A percentile compares a stretch with the other conserved stretches of the same genome.
Evolutionary conservation across 495 filamentous ascomycete species (phyloP).

Genomic region (Penicillium dipodomyicola): DNA sequence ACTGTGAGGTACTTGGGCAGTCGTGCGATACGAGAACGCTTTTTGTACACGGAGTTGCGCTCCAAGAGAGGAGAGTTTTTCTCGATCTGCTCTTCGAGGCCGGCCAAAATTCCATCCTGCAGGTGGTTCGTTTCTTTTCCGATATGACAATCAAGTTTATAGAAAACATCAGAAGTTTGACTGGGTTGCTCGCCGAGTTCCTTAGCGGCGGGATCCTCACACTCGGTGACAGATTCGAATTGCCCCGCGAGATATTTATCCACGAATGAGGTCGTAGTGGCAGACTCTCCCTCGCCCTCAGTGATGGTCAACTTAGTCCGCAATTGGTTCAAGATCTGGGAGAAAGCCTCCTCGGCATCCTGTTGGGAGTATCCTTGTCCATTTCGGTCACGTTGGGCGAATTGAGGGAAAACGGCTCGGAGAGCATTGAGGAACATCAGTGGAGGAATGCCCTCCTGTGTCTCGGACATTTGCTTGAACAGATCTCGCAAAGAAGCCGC

Average conservation of each 20-base stretch:
- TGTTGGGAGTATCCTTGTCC: constrained; percentile 89
- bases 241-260: constrained; percentile 86
- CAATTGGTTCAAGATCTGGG: constrained; percentile 87
- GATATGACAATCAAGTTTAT: constrained; percentile 96
- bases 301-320: constrained; percentile 73
- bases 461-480: constrained; percentile 91
- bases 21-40: constrained; percentile 81
- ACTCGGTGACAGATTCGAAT: constrained; percentile 73
- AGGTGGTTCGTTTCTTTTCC: constrained; percentile 81
- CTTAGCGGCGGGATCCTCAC: constrained; percentile 74
- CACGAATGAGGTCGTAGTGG: constrained; percentile 66
- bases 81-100: constrained; percentile 83
- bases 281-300: constrained; percentile 44
- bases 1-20: constrained; percentile 94
- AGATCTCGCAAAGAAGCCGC: constrained; percentile 78
- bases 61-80: constrained; percentile 79
- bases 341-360: constrained; percentile 98
- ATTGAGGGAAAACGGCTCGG: constrained; percentile 83
- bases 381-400: constrained; percentile 78
- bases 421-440: constrained; percentile 82
- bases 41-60: constrained; percentile 80
- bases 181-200: constrained; percentile 73
- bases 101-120: constrained; percentile 77
- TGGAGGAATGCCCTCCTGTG: constrained; percentile 83
- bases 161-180: constrained; percentile 67